phyloP scores from a whole-genome alignment of 352 stramenopile species.

The Hyaloperonospora arabidopsidis region DNA sequence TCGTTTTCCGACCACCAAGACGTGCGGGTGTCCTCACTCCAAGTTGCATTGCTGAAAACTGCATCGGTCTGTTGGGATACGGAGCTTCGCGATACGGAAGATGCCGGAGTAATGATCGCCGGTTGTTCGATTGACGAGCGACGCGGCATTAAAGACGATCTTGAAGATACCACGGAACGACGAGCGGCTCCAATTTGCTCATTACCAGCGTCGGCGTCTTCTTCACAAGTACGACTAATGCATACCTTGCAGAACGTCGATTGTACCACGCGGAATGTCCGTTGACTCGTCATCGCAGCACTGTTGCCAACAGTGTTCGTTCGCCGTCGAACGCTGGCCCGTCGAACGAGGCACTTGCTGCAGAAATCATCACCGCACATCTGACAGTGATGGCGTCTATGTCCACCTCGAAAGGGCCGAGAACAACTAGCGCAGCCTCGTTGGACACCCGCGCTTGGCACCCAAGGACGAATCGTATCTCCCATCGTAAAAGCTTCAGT shows the following conservation, averaged over 20 bases:
- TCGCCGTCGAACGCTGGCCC: conserved; percentile 31
- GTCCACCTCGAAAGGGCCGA: conserved; percentile 42
- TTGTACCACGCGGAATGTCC: conserved; percentile 46
- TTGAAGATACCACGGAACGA: conserved; percentile 18
- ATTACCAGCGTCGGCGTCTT: conserved; percentile 16
- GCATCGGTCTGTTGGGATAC: conserved; percentile 8
- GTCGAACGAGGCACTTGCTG: conserved; percentile 56
- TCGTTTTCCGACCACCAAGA: conserved; percentile 39
- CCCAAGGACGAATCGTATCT: conserved; percentile 44
- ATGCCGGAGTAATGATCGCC: conserved; percentile 12
- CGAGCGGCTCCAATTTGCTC: conserved; percentile 12
- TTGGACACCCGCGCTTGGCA: conserved; percentile 32
- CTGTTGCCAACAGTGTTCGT: conserved; percentile 14
- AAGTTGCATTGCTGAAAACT: conserved; percentile 18
- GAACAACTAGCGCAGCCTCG: conserved; percentile 53
- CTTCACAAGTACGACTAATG: conserved; percentile 41
- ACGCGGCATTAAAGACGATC: conserved; percentile 12
- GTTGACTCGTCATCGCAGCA: conserved; percentile 20
- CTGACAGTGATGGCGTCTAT: conserved; percentile 59
- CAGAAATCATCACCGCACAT: conserved; percentile 73
- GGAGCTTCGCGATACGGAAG: conserved; percentile 10
- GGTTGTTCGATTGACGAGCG: conserved; percentile 21
- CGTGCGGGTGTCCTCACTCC: conserved; percentile 24
- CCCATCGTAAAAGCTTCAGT: conserved; percentile 22
- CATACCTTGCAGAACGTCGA: conserved; percentile 57